A percentile compares a stretch with the other conserved stretches of the same genome.
These are phyloP conservation scores for Geosmithia putterillii DNA, from an alignment of 2,329 filamentous ascomycete genomes.

Conservation along the genomic window DNA sequence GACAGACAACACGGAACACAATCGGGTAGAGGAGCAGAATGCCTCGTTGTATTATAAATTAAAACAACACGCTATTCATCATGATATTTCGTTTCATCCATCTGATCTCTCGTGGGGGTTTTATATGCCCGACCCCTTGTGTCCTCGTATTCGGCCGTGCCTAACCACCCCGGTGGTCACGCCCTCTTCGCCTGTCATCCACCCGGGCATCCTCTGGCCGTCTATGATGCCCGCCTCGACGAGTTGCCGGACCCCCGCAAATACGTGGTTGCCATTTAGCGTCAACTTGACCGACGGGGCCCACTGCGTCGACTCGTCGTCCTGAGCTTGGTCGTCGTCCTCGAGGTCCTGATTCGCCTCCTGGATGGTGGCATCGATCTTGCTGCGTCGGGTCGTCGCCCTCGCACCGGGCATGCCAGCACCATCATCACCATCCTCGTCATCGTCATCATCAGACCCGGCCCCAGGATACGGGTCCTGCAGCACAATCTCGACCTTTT, in stretches of 20 bases:
- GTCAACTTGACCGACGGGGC: conserved; percentile 41
- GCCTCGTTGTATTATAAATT: neutral
- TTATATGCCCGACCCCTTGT: conserved; percentile 43
- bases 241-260: conserved; percentile 65
- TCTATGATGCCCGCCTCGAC: conserved; percentile 68
- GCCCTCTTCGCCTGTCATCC: conserved; percentile 82
- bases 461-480: conserved; percentile 40
- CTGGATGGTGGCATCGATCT: conserved; percentile 20
- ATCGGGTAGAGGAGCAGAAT: no score
- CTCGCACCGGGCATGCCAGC: conserved; percentile 1
- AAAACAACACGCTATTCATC: neutral
- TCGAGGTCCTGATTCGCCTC: conserved; percentile 10
- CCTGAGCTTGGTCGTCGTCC: conserved; percentile 6
- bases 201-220: conserved; percentile 69
- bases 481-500: conserved; percentile 46
- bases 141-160: conserved; percentile 49
- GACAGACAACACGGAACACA: neutral
- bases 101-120: neutral
- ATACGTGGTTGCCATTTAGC: conserved; percentile 67
- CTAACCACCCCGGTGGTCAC: conserved; percentile 62
- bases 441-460: conserved; percentile 4
- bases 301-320: conserved; percentile 15
- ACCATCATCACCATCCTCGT: conserved; percentile 4
- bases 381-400: conserved; percentile 13
- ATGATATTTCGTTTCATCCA: neutral